These are phyloP conservation scores for Lodderomyces orthopsilosis DNA, from an alignment of 1,139 yeast genomes.

Conservation along the genomic window DNA sequence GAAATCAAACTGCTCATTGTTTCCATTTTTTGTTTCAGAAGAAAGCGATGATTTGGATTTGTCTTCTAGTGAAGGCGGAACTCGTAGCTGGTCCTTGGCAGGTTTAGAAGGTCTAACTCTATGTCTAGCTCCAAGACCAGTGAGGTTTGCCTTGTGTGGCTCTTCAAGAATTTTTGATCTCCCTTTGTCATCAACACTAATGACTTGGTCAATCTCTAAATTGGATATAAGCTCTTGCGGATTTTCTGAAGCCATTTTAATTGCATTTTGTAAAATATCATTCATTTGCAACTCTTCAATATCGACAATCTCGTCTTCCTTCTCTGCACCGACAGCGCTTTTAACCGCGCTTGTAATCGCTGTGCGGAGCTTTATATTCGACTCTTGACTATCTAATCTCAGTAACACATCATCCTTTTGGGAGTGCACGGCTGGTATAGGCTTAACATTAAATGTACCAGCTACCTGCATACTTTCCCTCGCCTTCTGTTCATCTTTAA, in stretches of 20 bases:
- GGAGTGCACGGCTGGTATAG: not conserved
- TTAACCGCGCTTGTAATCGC: constrained; percentile 28
- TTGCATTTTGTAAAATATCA: constrained; percentile 70
- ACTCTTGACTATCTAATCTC: not conserved
- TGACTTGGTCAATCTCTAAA: constrained; percentile 37
- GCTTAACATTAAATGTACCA: not conserved
- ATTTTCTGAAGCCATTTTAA: constrained; percentile 68
- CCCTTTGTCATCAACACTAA: not conserved
- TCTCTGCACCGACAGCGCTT: constrained; percentile 18
- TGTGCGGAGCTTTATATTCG: constrained; percentile 16
- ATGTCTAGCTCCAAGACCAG: not conserved
- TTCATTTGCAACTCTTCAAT: constrained; percentile 55
- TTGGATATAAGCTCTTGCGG: constrained; percentile 56
- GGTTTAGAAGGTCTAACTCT: not conserved
- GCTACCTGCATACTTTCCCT: not conserved
- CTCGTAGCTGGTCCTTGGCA: not conserved
- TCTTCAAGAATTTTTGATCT: not conserved
- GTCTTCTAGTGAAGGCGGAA: constrained; percentile 1
- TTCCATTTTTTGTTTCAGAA: not conserved
- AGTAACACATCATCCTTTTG: not conserved
- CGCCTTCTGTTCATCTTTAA: constrained; percentile 16
- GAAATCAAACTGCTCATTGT: not conserved
- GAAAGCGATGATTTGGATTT: not conserved
- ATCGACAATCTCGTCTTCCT: constrained; percentile 26
- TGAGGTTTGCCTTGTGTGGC: not conserved